Evolutionary conservation across 2,329 filamentous ascomycete species (phyloP).

Genomic region (Basipetospora chlamydospora): DNA sequence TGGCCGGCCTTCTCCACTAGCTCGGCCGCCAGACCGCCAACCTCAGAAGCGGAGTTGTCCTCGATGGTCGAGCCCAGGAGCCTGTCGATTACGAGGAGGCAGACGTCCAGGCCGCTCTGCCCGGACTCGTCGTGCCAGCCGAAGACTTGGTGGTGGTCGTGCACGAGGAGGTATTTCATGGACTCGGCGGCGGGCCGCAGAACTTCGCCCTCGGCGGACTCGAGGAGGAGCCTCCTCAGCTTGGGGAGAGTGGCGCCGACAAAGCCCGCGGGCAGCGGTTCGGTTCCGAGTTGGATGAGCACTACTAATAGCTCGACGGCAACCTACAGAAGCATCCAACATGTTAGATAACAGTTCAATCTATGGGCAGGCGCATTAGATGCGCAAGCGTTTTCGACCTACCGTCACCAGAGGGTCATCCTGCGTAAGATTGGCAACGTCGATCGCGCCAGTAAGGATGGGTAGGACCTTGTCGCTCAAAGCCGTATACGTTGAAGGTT

Average conservation of each 20-base stretch:
- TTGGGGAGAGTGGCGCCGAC: conserved; percentile 78
- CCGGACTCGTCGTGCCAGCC: conserved; percentile 69
- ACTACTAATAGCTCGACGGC: conserved; percentile 73
- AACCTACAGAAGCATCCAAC: conserved; percentile 28
- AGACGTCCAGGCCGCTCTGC: conserved; percentile 74
- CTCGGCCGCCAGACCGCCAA: conserved; percentile 85
- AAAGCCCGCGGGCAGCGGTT: conserved; percentile 77
- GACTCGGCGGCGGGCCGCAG: conserved; percentile 75
- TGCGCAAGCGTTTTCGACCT: conserved; percentile 14
- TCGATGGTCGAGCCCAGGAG: conserved; percentile 73
- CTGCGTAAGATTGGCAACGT: conserved; percentile 71
- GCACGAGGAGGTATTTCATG: conserved; percentile 76
- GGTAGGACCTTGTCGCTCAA: conserved; percentile 80
- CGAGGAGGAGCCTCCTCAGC: conserved; percentile 66
- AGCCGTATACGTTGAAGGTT: conserved; percentile 54
- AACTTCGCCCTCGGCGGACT: conserved; percentile 73
- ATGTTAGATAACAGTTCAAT: not conserved
- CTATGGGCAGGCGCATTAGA: too few species aligned
- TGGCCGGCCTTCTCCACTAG: conserved; percentile 91
- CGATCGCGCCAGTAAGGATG: conserved; percentile 75
- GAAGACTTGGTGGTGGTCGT: conserved; percentile 83
- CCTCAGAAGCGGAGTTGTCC: conserved; percentile 89
- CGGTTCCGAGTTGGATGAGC: conserved; percentile 66
- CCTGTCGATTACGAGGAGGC: conserved; percentile 82
- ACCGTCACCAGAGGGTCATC: conserved; percentile 72